Base-by-base conservation (phyloP, 2,329 filamentous ascomycete genomes). In the Scytalidium lignicola region DNA sequence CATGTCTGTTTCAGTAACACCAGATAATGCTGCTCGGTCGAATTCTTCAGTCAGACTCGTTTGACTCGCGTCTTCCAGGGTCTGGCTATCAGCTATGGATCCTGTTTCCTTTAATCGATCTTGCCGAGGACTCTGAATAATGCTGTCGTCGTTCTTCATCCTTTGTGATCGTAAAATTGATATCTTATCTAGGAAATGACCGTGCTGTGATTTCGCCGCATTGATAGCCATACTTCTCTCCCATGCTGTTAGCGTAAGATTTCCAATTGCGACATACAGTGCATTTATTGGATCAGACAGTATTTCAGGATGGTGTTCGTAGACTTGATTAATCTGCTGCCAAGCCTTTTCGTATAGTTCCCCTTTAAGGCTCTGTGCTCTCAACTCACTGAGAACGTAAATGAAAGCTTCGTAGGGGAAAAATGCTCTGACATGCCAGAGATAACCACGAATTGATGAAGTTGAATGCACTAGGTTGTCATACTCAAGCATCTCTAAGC, bases 181-280 rank as follows among this genome's bases (percentile, higher is more conserved):
- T n/a, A 37, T n/a, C 32, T 13, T 9, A 4, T 37, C 32, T n/a
- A n/a, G n/a, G n/a, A 13, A 37, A 37, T 5, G 32, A 17, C 5
- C 10, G 15, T 5, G 6, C 32, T 13, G 4, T 17, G n/a, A n/a
- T n/a, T n/a, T n/a, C n/a, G n/a, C n/a, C n/a, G 10, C 15, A 13
- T 13, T 17, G 15, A 4, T 37, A 37, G 32, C 8, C 32, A 37
- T 37, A 17, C 59, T 52, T 40, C 55, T 60, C 21, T 48, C 48
- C 60, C 61, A 65, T n/a, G 61, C 59, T 51, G 62, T 64, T 5
- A 64, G 50, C 2, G 53, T 49, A 15, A 65, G 46, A 37, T 62
- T 65, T 13, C 60, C 60, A 19, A 64, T 55, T 12, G 61, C 61
- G 20, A 58, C 50, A 43, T 56, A 61, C 3, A 65, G 48, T 15